Base-by-base conservation (phyloP, 78 protist genomes). In the Dictyostelium capitatum region DNA sequence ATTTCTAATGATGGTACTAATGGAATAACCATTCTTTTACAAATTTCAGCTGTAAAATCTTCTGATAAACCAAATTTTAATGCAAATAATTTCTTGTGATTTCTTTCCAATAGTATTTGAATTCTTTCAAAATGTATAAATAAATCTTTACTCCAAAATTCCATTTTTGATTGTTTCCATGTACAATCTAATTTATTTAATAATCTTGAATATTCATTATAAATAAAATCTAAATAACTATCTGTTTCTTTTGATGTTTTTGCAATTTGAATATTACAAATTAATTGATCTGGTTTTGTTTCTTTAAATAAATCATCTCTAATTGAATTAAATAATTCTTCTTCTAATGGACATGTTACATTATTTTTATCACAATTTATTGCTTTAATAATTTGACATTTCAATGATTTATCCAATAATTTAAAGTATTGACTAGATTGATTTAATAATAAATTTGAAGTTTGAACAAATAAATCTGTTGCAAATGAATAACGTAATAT, bases 111-210 rank as follows among this genome's bases (percentile, higher is more conserved):
- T 43, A 72, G 17, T 20, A 72, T 43, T 72, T 72, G 79, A 43
- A 72, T 15, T 7, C 23, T 32, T 41, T 32, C 79, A 15, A 72
- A 43, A 72, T 72, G 79, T 7, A 72, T 9, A 28, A 72, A 72
- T 72, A 72, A 20, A 43, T 72, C 54, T 72, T 72, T 19, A 20
- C 54, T 72, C 79, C 79, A 72, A 72, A 72, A n/a, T n/a, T 72
- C 79, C 43, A 43, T 72, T 72, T 72, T 72, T 4, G 79, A 72
- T 72, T 72, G 79, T 72, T 72, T 72, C n/a, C 17, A 72, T n/a
- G n/a, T 37, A 46, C 79, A 72, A 20, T 48, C 79, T 30, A 72
- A 11, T 46, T 48, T 72, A 72, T 72, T 72, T 8, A 72, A 43
- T 72, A 72, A n/a, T 43, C 54, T 72, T 72, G 79, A 72, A 20